Evolutionary conservation across 129 eudicot species (phyloP).

Genomic region (Helianthus annuus): HanXRQr2.0-SUNRISE NC_035449.2:93058017-93058516

Average conservation of each 20-base stretch:
- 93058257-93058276: constrained; percentile 33
- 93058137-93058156: constrained; percentile 50
- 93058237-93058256: constrained; percentile 22
- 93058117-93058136: constrained; percentile 41
- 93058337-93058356: constrained; percentile 29
- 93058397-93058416: constrained; percentile 13
- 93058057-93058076: constrained; percentile 65
- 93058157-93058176: constrained; percentile 38
- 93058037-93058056: constrained; percentile 61
- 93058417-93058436: neutral
- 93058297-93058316: constrained; percentile 64
- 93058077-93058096: constrained; percentile 32
- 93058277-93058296: constrained; percentile 34
- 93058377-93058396: constrained; percentile 55
- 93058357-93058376: constrained; percentile 64
- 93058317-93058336: constrained; percentile 40
- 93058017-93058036: constrained; percentile 68
- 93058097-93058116: constrained; percentile 58
- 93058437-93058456: constrained; percentile 9
- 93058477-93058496: constrained; percentile 21
- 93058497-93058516: neutral
- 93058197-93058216: constrained; percentile 17
- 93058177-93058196: constrained; percentile 19
- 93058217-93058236: constrained; percentile 18
- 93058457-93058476: constrained; percentile 3